A percentile compares a stretch with the other conserved stretches of the same genome.
Evolutionary conservation across 306 rosid genomes (phyloP).

Genomic region (Lupinus albus): DNA sequence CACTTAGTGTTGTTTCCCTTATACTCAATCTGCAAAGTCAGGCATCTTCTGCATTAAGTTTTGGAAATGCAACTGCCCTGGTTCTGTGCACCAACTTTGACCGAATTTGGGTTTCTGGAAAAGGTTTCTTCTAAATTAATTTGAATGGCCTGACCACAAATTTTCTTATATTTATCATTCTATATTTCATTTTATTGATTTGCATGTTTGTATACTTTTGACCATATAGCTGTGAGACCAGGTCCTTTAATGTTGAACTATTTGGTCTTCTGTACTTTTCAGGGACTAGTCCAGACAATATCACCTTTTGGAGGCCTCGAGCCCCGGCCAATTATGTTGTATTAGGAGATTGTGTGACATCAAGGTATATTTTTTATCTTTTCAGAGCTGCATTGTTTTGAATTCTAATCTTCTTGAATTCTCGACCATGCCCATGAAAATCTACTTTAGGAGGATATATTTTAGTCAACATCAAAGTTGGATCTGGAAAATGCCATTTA

Average conservation of each 20-base stretch:
- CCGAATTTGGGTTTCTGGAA: slow-evolving; percentile 81
- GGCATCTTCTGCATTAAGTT: slow-evolving; percentile 73
- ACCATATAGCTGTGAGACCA: slow-evolving; percentile 25
- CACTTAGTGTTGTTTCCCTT: slow-evolving; percentile 83
- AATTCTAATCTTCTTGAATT: not conserved
- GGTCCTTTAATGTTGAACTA: slow-evolving; percentile 30
- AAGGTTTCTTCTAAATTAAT: slow-evolving; percentile 59
- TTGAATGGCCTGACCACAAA: not conserved
- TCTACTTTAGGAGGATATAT: not conserved
- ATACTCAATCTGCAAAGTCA: slow-evolving; percentile 85
- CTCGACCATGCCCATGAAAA: slow-evolving; percentile 17
- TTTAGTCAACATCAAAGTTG: slow-evolving; percentile 11
- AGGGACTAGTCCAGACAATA: slow-evolving; percentile 66
- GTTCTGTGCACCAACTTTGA: slow-evolving; percentile 82
- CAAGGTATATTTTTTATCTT: slow-evolving; percentile 58
- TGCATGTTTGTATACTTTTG: slow-evolving; percentile 17
- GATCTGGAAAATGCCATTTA: not conserved
- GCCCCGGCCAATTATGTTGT: slow-evolving; percentile 91
- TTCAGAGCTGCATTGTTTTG: not conserved
- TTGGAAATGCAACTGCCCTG: slow-evolving; percentile 78
- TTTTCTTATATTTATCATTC: slow-evolving; percentile 22
- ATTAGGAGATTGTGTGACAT: slow-evolving; percentile 94
- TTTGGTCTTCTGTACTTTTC: slow-evolving; percentile 40
- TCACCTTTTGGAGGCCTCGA: slow-evolving; percentile 94
- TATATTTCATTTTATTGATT: slow-evolving; percentile 24